Evolutionary conservation across 352 stramenopile species (phyloP).

Genomic region (Peronospora tabacina): DNA sequence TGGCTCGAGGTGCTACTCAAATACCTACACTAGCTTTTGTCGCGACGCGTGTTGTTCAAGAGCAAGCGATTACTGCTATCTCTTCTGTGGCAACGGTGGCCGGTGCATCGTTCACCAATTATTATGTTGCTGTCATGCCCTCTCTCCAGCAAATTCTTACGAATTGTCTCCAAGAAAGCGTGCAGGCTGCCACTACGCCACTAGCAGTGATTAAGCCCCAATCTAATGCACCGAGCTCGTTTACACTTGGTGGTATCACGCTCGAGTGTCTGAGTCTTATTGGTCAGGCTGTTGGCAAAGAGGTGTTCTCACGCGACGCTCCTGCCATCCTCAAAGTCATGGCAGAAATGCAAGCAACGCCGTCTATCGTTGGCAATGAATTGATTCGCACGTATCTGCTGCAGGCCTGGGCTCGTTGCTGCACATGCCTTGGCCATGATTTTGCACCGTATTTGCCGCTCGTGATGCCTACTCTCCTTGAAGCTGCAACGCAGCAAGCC

Average conservation of each 20-base stretch:
- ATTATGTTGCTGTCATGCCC: constrained; percentile 70
- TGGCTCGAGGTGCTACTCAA: constrained; percentile 12
- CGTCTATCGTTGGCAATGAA: constrained; percentile 70
- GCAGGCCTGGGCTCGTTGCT: constrained; percentile 72
- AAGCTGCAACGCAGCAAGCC: constrained; percentile 69
- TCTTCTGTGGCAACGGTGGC: constrained; percentile 68
- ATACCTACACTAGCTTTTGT: constrained; percentile 17
- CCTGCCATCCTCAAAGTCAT: constrained; percentile 78
- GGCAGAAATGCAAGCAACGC: constrained; percentile 79
- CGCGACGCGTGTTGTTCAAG: constrained; percentile 53
- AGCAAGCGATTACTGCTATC: constrained; percentile 76
- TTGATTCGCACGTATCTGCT: constrained; percentile 78
- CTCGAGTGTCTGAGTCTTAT: constrained; percentile 81
- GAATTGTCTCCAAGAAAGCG: constrained; percentile 51
- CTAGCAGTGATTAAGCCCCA: constrained; percentile 21
- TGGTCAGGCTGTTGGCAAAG: constrained; percentile 63
- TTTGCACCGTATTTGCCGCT: constrained; percentile 74
- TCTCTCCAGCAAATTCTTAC: constrained; percentile 65
- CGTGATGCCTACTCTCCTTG: constrained; percentile 76
- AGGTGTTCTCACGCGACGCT: constrained; percentile 60
- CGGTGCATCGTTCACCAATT: constrained; percentile 53
- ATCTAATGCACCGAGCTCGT: constrained; percentile 37
- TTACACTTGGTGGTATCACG: constrained; percentile 78
- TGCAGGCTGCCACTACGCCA: constrained; percentile 17
- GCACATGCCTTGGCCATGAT: constrained; percentile 63